Percentiles rank a stretch among this genome's conserved stretches.
phyloP scores from a whole-genome alignment of 2,329 filamentous ascomycete genomes.

The Penicillium sp. region DNA sequence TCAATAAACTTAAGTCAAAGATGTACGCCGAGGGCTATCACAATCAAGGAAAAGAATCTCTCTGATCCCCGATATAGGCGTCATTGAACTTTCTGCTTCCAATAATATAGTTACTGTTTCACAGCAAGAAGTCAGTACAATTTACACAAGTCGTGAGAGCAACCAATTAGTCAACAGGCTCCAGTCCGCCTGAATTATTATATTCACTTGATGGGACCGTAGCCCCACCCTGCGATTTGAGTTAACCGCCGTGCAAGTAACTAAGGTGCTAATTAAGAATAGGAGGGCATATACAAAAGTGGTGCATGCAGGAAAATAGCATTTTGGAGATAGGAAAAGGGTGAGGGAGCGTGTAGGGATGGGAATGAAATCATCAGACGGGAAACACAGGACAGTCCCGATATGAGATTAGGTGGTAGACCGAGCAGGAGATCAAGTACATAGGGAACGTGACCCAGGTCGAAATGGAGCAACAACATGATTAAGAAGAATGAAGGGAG shows the following conservation, averaged over 20 bases:
- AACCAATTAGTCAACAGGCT: background rate
- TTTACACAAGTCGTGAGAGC: background rate
- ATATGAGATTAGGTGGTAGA: background rate
- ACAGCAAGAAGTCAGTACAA: background rate
- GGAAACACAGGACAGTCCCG: background rate
- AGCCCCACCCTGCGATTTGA: background rate
- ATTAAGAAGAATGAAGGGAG: conserved; percentile 7
- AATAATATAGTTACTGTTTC: background rate
- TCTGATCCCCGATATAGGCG: background rate
- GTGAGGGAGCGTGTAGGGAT: conserved; percentile 7
- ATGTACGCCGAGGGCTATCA: background rate
- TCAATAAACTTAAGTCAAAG: background rate
- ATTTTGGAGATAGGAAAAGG: background rate
- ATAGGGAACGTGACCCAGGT: background rate
- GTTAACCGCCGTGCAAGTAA: background rate
- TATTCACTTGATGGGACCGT: background rate
- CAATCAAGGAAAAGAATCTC: background rate
- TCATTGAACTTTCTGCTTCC: background rate
- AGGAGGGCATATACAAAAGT: background rate
- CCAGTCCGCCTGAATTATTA: background rate
- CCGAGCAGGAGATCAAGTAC: conserved; percentile 1
- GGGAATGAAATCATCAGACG: conserved; percentile 5
- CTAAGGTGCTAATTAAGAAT: background rate
- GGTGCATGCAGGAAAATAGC: background rate
- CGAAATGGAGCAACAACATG: background rate